phyloP scores from a whole-genome alignment of 495 filamentous ascomycete genomes.

The Staphylotrichum longicolle region DNA sequence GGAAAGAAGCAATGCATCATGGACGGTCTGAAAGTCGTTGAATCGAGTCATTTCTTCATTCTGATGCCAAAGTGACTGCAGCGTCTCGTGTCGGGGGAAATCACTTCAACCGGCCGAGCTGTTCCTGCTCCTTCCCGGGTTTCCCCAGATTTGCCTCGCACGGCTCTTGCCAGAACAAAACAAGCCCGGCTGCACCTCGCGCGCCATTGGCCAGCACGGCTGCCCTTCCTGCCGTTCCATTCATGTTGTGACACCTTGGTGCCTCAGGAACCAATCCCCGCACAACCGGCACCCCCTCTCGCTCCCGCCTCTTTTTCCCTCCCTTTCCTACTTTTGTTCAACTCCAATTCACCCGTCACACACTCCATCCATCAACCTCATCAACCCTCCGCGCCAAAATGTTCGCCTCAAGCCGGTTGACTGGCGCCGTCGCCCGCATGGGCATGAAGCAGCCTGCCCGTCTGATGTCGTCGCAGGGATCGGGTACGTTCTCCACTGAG shows the following conservation, averaged over 20 bases:
- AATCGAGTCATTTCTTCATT: too few relatives aligned
- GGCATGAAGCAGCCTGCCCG: constrained; percentile 25
- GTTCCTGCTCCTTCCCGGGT: not conserved
- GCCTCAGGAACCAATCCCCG: constrained; percentile 16
- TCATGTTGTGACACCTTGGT: constrained; percentile 14
- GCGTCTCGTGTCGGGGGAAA: not conserved
- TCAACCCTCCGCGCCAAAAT: constrained; percentile 18
- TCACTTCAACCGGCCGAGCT: not conserved
- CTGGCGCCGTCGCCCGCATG: constrained; percentile 26
- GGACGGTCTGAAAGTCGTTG: too few relatives aligned
- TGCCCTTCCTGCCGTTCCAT: not conserved
- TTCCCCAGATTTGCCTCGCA: not conserved
- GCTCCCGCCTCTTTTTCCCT: constrained; percentile 13
- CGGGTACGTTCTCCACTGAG: constrained; percentile 25
- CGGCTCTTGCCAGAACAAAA: constrained; percentile 8
- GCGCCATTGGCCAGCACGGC: constrained; percentile 1
- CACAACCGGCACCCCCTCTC: constrained; percentile 18
- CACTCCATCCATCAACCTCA: constrained; percentile 15
- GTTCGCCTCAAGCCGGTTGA: constrained; percentile 27
- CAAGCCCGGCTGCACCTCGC: not conserved
- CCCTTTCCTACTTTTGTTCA: constrained; percentile 10
- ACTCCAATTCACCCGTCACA: constrained; percentile 7
- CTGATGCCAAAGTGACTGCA: not conserved
- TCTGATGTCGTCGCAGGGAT: constrained; percentile 24
- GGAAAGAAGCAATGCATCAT: too few relatives aligned